Conservation (phyloP, 805 yeast species). For the Candida chilensis region DNA sequence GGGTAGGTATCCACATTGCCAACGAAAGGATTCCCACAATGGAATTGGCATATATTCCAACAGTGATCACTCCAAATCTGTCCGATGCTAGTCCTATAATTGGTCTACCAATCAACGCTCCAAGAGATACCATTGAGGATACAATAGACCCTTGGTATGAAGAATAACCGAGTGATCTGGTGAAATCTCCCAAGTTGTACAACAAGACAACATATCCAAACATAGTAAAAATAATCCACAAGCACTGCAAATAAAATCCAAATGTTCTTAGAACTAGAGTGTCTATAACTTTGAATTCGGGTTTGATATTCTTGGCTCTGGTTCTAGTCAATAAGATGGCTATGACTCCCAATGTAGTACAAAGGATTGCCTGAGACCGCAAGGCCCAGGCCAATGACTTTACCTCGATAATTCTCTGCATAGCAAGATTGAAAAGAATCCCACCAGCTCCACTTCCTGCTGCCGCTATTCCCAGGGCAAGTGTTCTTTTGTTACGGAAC, state of each 20-base stretch:
- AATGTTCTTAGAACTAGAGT: constrained; percentile 19
- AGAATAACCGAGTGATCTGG: constrained; percentile 49
- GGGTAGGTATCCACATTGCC: constrained; percentile 51
- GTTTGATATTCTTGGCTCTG: constrained; percentile 23
- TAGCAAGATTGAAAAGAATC: constrained; percentile 34
- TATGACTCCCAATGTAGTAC: constrained; percentile 18
- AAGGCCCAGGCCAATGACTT: constrained; percentile 39
- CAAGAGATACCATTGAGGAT: constrained; percentile 52
- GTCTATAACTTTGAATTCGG: constrained; percentile 31
- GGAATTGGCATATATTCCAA: constrained; percentile 24
- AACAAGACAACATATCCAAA: constrained; percentile 54
- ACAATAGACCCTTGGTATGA: constrained; percentile 47
- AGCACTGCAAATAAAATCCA: constrained; percentile 30
- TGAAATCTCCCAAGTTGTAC: constrained; percentile 51
- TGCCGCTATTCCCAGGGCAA: constrained; percentile 37
- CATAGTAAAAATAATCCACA: constrained; percentile 37
- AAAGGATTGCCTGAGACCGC: constrained; percentile 30
- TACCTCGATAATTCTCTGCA: constrained; percentile 30
- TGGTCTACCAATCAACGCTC: constrained; percentile 50
- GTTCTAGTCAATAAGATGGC: constrained; percentile 25
- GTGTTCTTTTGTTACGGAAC: constrained; percentile 55
- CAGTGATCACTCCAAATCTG: constrained; percentile 39
- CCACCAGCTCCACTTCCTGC: constrained; percentile 51
- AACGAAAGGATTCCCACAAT: constrained; percentile 28
- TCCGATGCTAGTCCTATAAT: constrained; percentile 42